A percentile compares a stretch with the other conserved stretches of the same genome.
These are phyloP conservation scores for Rosa multiflora DNA, from an alignment of 306 rosid genomes.

Conservation along the genomic window DNA sequence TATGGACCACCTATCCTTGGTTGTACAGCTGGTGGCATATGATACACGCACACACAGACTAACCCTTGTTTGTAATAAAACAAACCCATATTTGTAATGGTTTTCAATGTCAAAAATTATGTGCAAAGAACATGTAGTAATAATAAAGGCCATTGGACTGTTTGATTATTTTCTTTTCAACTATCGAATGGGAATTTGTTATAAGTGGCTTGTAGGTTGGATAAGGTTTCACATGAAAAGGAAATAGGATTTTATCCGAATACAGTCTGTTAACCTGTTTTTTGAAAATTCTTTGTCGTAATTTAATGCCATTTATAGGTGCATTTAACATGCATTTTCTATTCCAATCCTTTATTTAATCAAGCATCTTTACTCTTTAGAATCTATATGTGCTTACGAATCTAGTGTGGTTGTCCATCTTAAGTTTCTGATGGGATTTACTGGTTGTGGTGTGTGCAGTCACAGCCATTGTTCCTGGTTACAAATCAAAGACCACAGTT, in stretches of 20 bases:
- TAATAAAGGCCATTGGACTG: not conserved
- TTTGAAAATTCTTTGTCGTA: not conserved
- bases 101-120: not conserved
- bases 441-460: conserved; percentile 53
- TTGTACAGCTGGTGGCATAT: not conserved
- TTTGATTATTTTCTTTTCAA: not conserved
- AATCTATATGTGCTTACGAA: not conserved
- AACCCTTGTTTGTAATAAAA: not conserved
- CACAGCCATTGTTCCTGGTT: conserved; percentile 61
- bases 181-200: not conserved
- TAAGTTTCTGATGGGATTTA: conserved; percentile 21
- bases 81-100: not conserved
- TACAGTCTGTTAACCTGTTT: not conserved
- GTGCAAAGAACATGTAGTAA: not conserved
- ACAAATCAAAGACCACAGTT: conserved; percentile 68
- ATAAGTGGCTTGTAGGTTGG: not conserved
- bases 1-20: not conserved
- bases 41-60: not conserved
- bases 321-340: not conserved
- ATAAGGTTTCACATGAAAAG: not conserved
- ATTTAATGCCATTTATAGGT: not conserved
- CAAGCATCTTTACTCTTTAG: not conserved
- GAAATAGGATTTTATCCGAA: not conserved
- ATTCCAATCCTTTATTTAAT: too few species aligned
- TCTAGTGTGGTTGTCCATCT: not conserved